Evolutionary conservation across 2,329 filamentous ascomycete species (phyloP), one percentile per base, ranked within the genome.

Genomic region (Aspergillus fischeri): DNA sequence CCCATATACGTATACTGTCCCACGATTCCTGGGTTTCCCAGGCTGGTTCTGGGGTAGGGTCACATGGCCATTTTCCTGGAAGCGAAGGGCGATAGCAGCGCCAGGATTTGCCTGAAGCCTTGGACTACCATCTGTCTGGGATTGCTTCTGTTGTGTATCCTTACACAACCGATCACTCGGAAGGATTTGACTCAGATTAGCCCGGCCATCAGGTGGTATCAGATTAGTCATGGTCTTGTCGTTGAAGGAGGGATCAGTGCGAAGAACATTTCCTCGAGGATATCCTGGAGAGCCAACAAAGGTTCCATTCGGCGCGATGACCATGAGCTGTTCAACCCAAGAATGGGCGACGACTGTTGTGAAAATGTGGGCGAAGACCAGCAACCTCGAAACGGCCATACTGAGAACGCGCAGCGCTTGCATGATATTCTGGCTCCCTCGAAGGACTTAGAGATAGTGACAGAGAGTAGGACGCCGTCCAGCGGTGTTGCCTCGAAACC

Each of bases 301-400:
- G 35, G 85, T 85, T 54, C 92, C 92, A 66, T 91, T 89, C 28
- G 83, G 72, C 53, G 86, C 84, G 70, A 97, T 86, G 56, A 86
- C 84, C 60, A 80, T 83, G 51, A 93, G 79, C 66, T 87, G 80
- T 75, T 97, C 92, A 50, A 93, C 82, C 92, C 92, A 97, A 20
- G 86, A 88, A 75, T 97, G 93, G 38, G 85, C 87, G 28, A 60
- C 57, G 24, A 68, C 63, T 28, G 69, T 61, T 6, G 70, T 57
- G 27, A 61, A 51, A 24, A 76, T 60, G 35, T 70, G 56, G 49
- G 66, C 59, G 44, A 76, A 54, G 32, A 70, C 52, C 28, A 59
- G 54, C 51, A 58, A 57, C 51, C 53, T 50, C 49, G 57, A n/a
- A 14, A 35, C 57, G 14, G 38, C 54, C 28, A 17, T 44, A 21